A percentile compares a stretch with the other conserved stretches of the same genome.
These are phyloP conservation scores for Calycina herbarum DNA, from an alignment of 2,329 filamentous ascomycete genomes.

Conservation along the genomic window DNA sequence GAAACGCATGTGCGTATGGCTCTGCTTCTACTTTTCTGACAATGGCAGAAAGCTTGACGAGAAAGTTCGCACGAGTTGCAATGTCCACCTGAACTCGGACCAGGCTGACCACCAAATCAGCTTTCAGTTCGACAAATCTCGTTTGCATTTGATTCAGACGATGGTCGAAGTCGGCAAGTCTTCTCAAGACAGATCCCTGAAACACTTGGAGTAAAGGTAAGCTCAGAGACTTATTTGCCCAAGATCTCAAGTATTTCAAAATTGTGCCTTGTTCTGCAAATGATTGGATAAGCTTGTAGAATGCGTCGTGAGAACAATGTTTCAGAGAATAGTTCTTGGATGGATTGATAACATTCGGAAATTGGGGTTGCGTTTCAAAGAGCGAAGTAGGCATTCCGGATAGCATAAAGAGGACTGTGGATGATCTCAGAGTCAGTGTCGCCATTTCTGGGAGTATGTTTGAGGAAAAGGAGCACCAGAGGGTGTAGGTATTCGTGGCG, in stretches of 20 bases:
- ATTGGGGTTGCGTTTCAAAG: conserved; percentile 50
- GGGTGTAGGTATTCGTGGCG: too few relatives aligned
- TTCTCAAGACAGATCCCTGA: conserved; percentile 35
- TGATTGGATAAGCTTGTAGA: conserved; percentile 42
- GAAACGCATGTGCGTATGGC: conserved; percentile 51
- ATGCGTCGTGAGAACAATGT: conserved; percentile 38
- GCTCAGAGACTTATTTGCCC: conserved; percentile 40
- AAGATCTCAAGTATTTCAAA: conserved; percentile 50
- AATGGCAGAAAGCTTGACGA: conserved; percentile 62
- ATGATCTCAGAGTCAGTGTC: too few relatives aligned
- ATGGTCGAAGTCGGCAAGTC: conserved; percentile 58
- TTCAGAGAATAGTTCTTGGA: conserved; percentile 37
- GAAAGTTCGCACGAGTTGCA: conserved; percentile 50
- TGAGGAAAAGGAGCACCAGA: too few relatives aligned
- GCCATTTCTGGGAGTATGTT: too few relatives aligned
- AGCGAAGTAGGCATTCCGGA: conserved; percentile 73
- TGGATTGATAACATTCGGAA: conserved; percentile 38
- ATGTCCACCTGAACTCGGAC: conserved; percentile 61
- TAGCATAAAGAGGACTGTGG: conserved; percentile 73
- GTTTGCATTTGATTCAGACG: conserved; percentile 60
- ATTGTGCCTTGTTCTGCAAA: conserved; percentile 50
- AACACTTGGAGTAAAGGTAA: conserved; percentile 36
- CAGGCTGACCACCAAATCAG: conserved; percentile 65
- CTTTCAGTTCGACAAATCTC: conserved; percentile 54
- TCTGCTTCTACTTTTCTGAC: conserved; percentile 55